Percentiles rank a stretch among this genome's conserved stretches.
These are phyloP conservation scores for Debaryomyces singareniensis DNA, from an alignment of 1,139 yeast species.

Conservation along the genomic window DNA sequence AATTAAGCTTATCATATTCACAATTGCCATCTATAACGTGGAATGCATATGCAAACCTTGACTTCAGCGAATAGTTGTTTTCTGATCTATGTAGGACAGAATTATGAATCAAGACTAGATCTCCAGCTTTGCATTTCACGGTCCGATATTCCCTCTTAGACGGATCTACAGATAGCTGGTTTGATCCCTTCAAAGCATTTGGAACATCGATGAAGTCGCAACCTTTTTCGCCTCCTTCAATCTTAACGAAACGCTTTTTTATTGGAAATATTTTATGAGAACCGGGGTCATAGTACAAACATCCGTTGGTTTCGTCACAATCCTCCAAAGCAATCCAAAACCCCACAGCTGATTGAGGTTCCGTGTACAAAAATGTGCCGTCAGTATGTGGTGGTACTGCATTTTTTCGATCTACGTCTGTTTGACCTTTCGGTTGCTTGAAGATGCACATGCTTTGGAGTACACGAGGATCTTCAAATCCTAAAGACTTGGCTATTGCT, in stretches of 20 bases:
- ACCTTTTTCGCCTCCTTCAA: slow-evolving; percentile 42
- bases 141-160: slow-evolving; percentile 34
- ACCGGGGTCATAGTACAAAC: slow-evolving; percentile 69
- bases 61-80: slow-evolving; percentile 45
- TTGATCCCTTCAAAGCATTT: slow-evolving; percentile 12
- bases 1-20: slow-evolving; percentile 56
- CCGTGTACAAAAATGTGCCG: slow-evolving; percentile 65
- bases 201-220: slow-evolving; percentile 40
- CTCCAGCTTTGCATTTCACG: slow-evolving; percentile 67
- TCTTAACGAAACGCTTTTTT: slow-evolving; percentile 59
- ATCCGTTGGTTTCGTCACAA: slow-evolving; percentile 63
- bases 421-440: slow-evolving; percentile 50
- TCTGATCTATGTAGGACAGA: slow-evolving; percentile 69
- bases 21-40: slow-evolving; percentile 66
- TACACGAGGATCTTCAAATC: slow-evolving; percentile 60
- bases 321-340: slow-evolving; percentile 82
- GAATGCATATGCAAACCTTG: slow-evolving; percentile 74
- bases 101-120: slow-evolving; percentile 63
- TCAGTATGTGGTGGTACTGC: slow-evolving; percentile 80
- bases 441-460: slow-evolving; percentile 77
- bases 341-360: slow-evolving; percentile 69
- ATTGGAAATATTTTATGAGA: slow-evolving; percentile 57
- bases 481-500: slow-evolving; percentile 46
- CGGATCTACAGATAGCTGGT: not conserved
- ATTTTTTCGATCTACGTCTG: slow-evolving; percentile 40